phyloP scores from a whole-genome alignment of 192 early-diverging fungal genomes.

The Linnemannia zychae region DNA sequence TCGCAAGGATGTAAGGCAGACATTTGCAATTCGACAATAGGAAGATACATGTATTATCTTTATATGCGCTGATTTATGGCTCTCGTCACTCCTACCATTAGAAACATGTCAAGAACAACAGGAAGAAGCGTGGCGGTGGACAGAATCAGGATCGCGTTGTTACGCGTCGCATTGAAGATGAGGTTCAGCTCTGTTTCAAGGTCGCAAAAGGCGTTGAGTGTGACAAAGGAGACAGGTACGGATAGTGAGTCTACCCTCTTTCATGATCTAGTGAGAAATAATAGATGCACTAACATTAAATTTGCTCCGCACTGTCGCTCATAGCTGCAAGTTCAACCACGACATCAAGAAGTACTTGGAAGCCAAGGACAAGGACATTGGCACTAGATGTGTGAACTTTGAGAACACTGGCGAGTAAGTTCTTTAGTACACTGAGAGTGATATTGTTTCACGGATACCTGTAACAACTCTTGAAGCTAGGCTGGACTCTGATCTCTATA shows the following conservation, averaged over 20 bases:
- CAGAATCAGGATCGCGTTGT: constrained; percentile 55
- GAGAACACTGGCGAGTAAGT: constrained; percentile 81
- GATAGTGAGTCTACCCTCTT: background rate
- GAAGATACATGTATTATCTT: background rate
- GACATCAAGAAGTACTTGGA: constrained; percentile 81
- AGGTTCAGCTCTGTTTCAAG: constrained; percentile 47
- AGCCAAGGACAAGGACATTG: constrained; percentile 83
- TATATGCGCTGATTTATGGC: too few species aligned
- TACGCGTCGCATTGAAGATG: constrained; percentile 50
- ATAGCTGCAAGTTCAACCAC: constrained; percentile 84
- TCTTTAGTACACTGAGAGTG: constrained; percentile 27
- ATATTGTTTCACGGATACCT: too few species aligned
- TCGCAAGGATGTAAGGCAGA: constrained; percentile 29
- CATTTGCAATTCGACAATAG: background rate
- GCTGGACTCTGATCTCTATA: background rate
- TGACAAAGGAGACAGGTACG: constrained; percentile 45
- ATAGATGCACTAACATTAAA: background rate
- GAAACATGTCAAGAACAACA: constrained; percentile 52
- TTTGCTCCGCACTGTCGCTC: background rate
- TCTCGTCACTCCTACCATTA: too few species aligned
- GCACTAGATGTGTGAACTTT: constrained; percentile 75
- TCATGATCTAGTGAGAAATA: background rate
- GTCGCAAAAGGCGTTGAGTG: constrained; percentile 40
- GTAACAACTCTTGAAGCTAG: background rate
- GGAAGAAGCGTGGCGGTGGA: constrained; percentile 40